A percentile compares a stretch with the other conserved stretches of the same genome.
Evolutionary conservation across 768 basidiomycete species (phyloP).

Genomic region (Lactarius hatsudake): DNA sequence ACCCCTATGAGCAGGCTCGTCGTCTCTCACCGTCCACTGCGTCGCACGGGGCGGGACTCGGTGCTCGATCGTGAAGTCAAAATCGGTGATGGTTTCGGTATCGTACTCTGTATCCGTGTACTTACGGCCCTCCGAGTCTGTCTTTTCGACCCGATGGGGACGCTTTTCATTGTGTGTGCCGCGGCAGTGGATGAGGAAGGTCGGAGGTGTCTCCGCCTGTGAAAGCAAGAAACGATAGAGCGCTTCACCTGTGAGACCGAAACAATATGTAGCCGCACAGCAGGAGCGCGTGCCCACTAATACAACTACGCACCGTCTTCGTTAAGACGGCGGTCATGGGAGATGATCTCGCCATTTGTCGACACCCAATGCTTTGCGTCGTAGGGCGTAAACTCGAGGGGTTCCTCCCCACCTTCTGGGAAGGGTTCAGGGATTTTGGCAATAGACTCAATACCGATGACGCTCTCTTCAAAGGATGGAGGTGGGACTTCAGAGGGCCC

Average conservation of each 20-base stretch:
- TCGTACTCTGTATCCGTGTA: constrained; percentile 47
- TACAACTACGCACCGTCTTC: constrained; percentile 46
- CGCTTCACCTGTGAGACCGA: constrained; percentile 51
- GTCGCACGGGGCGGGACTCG: constrained; percentile 40
- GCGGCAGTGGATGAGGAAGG: constrained; percentile 44
- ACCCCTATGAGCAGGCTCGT: constrained; percentile 63
- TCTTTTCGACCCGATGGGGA: constrained; percentile 44
- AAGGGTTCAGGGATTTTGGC: constrained; percentile 29
- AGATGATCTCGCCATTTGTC: constrained; percentile 51
- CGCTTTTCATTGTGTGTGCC: constrained; percentile 59
- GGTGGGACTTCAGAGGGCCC: constrained; percentile 18
- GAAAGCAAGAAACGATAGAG: constrained; percentile 71
- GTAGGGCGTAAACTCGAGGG: constrained; percentile 61
- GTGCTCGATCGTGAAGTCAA: constrained; percentile 62
- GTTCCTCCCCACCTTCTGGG: constrained; percentile 39
- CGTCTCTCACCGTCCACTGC: constrained; percentile 63
- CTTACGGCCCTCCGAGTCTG: constrained; percentile 36
- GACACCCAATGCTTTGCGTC: constrained; percentile 56
- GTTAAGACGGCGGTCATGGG: constrained; percentile 70
- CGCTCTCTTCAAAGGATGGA: constrained; percentile 28
- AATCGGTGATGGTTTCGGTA: constrained; percentile 60
- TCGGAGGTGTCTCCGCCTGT: constrained; percentile 48
- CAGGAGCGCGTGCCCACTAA: not conserved
- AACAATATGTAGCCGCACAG: constrained; percentile 3
- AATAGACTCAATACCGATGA: constrained; percentile 33